phyloP scores from a whole-genome alignment of 2,329 filamentous ascomycete genomes.

The Helicocarpus griseus region DNA sequence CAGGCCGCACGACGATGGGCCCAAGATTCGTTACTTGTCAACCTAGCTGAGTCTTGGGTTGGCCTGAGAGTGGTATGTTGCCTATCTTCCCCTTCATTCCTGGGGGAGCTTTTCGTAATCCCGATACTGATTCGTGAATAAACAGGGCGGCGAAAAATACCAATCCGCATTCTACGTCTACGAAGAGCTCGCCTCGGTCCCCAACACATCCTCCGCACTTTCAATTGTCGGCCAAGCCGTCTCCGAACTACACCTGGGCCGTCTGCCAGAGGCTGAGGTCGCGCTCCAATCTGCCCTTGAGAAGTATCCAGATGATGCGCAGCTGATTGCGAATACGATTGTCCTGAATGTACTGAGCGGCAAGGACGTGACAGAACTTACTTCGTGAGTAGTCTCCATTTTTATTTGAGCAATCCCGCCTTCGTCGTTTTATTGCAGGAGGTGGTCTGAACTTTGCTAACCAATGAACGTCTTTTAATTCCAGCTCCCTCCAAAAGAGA shows the following conservation, averaged over 20 bases:
- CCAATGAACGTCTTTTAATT: neutral
- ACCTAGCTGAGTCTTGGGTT: slow-evolving; percentile 92
- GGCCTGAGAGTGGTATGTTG: slow-evolving; percentile 69
- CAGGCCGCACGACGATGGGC: slow-evolving; percentile 81
- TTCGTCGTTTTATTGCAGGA: too few species aligned
- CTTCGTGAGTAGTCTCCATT: slow-evolving; percentile 41
- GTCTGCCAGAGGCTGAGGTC: slow-evolving; percentile 78
- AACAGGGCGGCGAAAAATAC: slow-evolving; percentile 83
- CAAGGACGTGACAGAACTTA: slow-evolving; percentile 56
- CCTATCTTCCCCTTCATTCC: neutral
- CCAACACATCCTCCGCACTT: slow-evolving; percentile 65
- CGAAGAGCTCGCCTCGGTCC: slow-evolving; percentile 85
- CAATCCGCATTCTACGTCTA: slow-evolving; percentile 97
- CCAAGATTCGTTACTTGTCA: slow-evolving; percentile 86
- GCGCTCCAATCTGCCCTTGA: slow-evolving; percentile 72
- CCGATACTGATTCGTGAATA: neutral
- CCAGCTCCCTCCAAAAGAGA: slow-evolving; percentile 36
- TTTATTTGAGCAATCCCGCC: neutral
- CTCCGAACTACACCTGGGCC: slow-evolving; percentile 80
- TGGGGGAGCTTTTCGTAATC: too few species aligned
- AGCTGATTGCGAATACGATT: slow-evolving; percentile 72
- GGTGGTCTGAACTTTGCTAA: slow-evolving; percentile 14
- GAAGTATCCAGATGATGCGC: slow-evolving; percentile 60
- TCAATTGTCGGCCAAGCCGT: slow-evolving; percentile 81
- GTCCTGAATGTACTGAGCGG: slow-evolving; percentile 71